Conservation (phyloP, 2,329 filamentous ascomycete species). For the Thielaviopsis populi region DNA sequence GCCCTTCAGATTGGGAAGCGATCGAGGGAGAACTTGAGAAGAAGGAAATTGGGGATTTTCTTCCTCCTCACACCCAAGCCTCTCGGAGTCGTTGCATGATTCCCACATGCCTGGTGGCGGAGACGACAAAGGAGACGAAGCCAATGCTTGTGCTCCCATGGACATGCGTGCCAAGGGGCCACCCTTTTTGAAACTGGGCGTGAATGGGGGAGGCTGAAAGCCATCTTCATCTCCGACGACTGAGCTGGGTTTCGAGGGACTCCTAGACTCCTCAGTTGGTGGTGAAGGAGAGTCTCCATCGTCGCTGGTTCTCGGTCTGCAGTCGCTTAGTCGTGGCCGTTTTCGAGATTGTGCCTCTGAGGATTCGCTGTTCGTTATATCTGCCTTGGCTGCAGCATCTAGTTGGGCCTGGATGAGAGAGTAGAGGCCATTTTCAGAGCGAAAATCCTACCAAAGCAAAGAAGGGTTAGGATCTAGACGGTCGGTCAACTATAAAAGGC, state of each 20-base stretch:
- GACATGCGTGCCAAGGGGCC: conserved; percentile 12
- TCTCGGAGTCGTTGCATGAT: conserved; percentile 28
- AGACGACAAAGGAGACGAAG: conserved; percentile 43
- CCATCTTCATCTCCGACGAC: not conserved
- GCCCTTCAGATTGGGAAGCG: conserved; percentile 49
- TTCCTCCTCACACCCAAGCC: conserved; percentile 26
- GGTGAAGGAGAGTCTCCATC: conserved; percentile 18
- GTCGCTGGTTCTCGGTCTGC: conserved; percentile 20
- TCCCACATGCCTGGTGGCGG: conserved; percentile 40
- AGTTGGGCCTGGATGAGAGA: conserved; percentile 56
- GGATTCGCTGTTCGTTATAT: conserved; percentile 17
- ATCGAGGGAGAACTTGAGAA: conserved; percentile 6
- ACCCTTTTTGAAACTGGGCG: conserved; percentile 4
- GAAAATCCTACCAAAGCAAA: conserved; percentile 43
- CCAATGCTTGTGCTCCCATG: conserved; percentile 18
- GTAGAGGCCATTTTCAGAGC: conserved; percentile 57
- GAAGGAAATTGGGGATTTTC: conserved; percentile 20
- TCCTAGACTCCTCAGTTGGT: not conserved
- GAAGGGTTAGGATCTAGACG: not conserved
- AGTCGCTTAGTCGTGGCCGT: conserved; percentile 23
- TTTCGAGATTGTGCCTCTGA: conserved; percentile 18
- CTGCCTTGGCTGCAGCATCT: conserved; percentile 32
- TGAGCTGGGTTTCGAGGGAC: not conserved
- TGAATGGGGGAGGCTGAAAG: not conserved
- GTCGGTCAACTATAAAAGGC: not conserved